Conservation (phyloP, 345 rosid genomes). For the Toxicodendron radicans region DNA sequence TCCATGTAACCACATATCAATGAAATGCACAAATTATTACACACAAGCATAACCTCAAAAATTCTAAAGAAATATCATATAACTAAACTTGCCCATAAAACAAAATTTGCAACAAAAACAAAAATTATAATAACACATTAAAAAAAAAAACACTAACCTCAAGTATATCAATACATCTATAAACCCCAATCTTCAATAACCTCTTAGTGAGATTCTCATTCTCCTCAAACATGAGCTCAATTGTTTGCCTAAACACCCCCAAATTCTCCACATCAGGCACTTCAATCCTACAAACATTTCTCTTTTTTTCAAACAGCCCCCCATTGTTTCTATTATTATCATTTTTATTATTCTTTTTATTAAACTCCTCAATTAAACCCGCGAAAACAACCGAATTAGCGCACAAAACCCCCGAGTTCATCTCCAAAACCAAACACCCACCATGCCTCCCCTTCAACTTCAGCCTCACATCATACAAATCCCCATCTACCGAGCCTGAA, state of each 20-base stretch:
- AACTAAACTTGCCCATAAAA: background rate
- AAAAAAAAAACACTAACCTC: conserved; percentile 50
- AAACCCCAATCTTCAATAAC: conserved; percentile 69
- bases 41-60: background rate
- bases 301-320: conserved; percentile 24
- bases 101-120: background rate
- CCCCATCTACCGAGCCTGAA: conserved; percentile 14
- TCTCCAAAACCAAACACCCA: conserved; percentile 63
- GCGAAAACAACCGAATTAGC: conserved; percentile 65
- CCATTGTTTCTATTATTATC: conserved; percentile 17
- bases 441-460: conserved; percentile 71
- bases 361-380: conserved; percentile 44
- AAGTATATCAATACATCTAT: conserved; percentile 69
- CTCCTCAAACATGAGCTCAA: conserved; percentile 86
- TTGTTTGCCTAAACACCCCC: conserved; percentile 68
- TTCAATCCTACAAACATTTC: conserved; percentile 63
- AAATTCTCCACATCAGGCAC: conserved; percentile 82
- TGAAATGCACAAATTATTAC: background rate
- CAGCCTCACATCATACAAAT: conserved; percentile 63
- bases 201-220: conserved; percentile 54
- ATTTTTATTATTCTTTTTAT: background rate
- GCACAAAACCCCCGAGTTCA: conserved; percentile 61
- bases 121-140: background rate
- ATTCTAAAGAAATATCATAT: too few species aligned
- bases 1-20: too few species aligned